phyloP scores from a whole-genome alignment of 2,329 filamentous ascomycete species.

The Verticillium tricorpus region DNA sequence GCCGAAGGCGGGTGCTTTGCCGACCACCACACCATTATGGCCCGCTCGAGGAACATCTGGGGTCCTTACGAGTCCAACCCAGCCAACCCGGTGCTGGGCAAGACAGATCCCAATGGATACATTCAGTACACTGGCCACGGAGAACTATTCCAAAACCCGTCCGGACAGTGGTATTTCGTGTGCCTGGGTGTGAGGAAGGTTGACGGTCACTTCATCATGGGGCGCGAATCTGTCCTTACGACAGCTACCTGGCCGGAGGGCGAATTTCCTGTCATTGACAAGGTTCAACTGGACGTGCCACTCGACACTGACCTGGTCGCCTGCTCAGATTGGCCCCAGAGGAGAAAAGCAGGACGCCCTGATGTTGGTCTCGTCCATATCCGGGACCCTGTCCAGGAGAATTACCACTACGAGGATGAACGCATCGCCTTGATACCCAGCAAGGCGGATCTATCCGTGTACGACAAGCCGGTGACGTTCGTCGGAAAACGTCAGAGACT shows the following conservation, averaged over 20 bases:
- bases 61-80: constrained; percentile 59
- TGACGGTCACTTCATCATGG: constrained; percentile 46
- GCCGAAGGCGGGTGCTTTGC: constrained; percentile 38
- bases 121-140: constrained; percentile 49
- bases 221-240: constrained; percentile 45
- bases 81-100: constrained; percentile 50
- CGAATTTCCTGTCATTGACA: constrained; percentile 28
- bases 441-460: background rate
- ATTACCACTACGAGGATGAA: background rate
- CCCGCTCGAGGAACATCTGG: constrained; percentile 45
- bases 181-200: constrained; percentile 46
- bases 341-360: background rate
- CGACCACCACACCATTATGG: constrained; percentile 53
- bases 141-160: constrained; percentile 47
- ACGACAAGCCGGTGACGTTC: constrained; percentile 3
- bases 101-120: constrained; percentile 39
- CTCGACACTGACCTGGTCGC: background rate
- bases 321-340: background rate
- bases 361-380: constrained; percentile 4
- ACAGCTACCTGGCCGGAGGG: constrained; percentile 28
- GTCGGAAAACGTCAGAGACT: constrained; percentile 4
- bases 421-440: background rate
- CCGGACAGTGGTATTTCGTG: constrained; percentile 48
- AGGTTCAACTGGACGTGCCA: background rate
- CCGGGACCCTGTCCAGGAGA: background rate